Conservation (phyloP, 2,329 filamentous ascomycete genomes). For the Penicillium sp. region DNA sequence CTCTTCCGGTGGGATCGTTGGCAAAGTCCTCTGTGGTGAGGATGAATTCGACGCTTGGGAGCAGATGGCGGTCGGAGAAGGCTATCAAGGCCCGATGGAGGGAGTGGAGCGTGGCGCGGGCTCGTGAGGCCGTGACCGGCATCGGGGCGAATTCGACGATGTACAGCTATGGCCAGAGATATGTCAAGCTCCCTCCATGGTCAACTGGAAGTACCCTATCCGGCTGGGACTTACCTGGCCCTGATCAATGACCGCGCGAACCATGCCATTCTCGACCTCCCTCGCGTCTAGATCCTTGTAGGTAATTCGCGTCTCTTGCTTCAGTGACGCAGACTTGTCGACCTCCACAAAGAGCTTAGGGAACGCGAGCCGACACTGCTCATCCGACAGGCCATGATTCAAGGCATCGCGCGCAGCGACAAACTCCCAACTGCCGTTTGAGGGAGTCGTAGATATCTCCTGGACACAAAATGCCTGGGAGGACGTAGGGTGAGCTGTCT, state of each 20-base stretch:
- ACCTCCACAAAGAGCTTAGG: conserved; percentile 43
- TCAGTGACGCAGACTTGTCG: conserved; percentile 33
- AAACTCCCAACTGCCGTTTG: conserved; percentile 36
- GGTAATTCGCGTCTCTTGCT: conserved; percentile 27
- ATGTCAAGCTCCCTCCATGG: not conserved
- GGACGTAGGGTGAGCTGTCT: conserved; percentile 12
- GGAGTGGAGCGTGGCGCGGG: conserved; percentile 49
- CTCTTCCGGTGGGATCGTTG: conserved; percentile 25
- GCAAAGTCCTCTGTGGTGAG: conserved; percentile 51
- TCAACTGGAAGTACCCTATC: not conserved
- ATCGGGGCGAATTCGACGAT: conserved; percentile 39
- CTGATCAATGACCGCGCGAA: conserved; percentile 38
- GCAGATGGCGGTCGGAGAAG: conserved; percentile 38
- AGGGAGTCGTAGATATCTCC: conserved; percentile 1
- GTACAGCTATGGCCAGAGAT: conserved; percentile 32
- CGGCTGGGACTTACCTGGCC: conserved; percentile 36
- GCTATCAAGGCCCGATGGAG: conserved; percentile 52
- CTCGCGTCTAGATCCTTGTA: conserved; percentile 40
- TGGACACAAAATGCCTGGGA: conserved; percentile 4
- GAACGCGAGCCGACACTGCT: conserved; percentile 44
- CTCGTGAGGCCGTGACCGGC: conserved; percentile 39
- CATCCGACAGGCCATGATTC: conserved; percentile 40
- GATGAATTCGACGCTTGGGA: conserved; percentile 55
- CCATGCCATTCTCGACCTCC: conserved; percentile 39
- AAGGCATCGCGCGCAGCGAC: conserved; percentile 35